Evolutionary conservation across 2,329 filamentous ascomycete genomes (phyloP).

Genomic region (Knufia fluminis): DNA sequence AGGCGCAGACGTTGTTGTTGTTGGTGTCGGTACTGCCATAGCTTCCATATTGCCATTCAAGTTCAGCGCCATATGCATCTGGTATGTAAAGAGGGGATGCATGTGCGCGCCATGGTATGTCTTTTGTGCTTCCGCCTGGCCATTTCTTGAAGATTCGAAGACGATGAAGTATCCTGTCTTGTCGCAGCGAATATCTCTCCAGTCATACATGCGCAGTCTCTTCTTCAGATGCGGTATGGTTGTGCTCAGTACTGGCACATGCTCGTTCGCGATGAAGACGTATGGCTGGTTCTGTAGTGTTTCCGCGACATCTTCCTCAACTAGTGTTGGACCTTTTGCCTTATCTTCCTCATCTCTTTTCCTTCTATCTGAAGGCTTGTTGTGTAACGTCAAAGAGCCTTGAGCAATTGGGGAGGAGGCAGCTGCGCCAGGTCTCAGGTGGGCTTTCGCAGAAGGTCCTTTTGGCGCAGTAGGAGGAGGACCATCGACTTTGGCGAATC

Average conservation of each 20-base stretch:
- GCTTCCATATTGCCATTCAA: slow-evolving; percentile 58
- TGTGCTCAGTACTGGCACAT: slow-evolving; percentile 75
- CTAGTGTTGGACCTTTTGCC: slow-evolving; percentile 43
- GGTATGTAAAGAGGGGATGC: slow-evolving; percentile 81
- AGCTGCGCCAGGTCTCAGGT: slow-evolving; percentile 23
- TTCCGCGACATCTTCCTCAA: slow-evolving; percentile 58
- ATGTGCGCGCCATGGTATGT: slow-evolving; percentile 73
- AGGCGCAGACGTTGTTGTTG: slow-evolving; percentile 34
- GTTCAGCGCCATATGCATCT: slow-evolving; percentile 82
- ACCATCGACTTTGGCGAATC: slow-evolving; percentile 43
- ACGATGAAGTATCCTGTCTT: slow-evolving; percentile 80
- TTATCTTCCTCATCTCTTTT: slow-evolving; percentile 23
- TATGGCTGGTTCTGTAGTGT: slow-evolving; percentile 74
- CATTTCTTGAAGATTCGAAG: slow-evolving; percentile 70
- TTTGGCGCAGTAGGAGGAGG: slow-evolving; percentile 79
- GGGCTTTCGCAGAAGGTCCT: slow-evolving; percentile 59
- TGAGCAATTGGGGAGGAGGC: slow-evolving; percentile 13
- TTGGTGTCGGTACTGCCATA: slow-evolving; percentile 17
- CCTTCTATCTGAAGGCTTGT: background rate
- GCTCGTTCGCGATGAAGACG: slow-evolving; percentile 77
- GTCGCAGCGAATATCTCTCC: slow-evolving; percentile 75
- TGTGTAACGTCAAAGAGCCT: slow-evolving; percentile 15
- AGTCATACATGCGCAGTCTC: slow-evolving; percentile 70
- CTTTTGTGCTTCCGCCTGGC: slow-evolving; percentile 69
- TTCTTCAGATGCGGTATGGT: slow-evolving; percentile 88